These are phyloP conservation scores for Rachicladosporium sp. DNA, from an alignment of 2,329 filamentous ascomycete genomes.

Conservation along the genomic window DNA sequence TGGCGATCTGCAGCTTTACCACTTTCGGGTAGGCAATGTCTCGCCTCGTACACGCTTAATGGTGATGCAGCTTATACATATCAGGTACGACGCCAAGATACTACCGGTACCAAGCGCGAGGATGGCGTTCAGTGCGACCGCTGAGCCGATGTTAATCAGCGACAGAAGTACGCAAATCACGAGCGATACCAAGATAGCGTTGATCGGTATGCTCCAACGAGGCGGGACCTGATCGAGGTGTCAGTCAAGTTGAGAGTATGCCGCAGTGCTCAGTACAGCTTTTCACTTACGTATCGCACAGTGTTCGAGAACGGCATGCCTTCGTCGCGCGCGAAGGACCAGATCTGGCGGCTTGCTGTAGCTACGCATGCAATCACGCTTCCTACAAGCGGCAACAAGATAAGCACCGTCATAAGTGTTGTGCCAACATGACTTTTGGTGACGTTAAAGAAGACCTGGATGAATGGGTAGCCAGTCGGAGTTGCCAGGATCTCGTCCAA, in stretches of 20 bases:
- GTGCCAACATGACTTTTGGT: constrained; percentile 23
- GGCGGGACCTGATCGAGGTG: background rate
- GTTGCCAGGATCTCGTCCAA: constrained; percentile 7
- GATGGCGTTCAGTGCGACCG: constrained; percentile 31
- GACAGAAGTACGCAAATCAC: constrained; percentile 17
- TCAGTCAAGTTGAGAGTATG: too few species aligned
- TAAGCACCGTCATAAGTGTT: constrained; percentile 20
- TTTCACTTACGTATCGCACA: constrained; percentile 10
- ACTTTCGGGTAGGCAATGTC: constrained; percentile 25
- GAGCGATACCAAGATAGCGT: constrained; percentile 14
- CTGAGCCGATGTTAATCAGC: constrained; percentile 26
- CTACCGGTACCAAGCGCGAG: constrained; percentile 28
- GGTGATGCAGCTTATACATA: constrained; percentile 25
- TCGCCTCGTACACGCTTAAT: constrained; percentile 24
- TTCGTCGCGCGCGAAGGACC: constrained; percentile 13
- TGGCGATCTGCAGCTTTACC: constrained; percentile 20
- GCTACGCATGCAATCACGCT: constrained; percentile 25
- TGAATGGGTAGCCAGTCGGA: constrained; percentile 20
- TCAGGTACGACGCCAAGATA: constrained; percentile 29
- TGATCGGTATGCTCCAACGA: constrained; percentile 11
- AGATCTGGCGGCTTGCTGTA: constrained; percentile 27
- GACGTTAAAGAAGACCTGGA: constrained; percentile 25
- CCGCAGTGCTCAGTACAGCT: too few species aligned
- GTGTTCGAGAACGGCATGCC: constrained; percentile 9
- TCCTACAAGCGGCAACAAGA: constrained; percentile 22